These are phyloP conservation scores for Chimonanthus salicifolius DNA, from an alignment of 164 flowering plant genomes.

Conservation along the genomic window DNA sequence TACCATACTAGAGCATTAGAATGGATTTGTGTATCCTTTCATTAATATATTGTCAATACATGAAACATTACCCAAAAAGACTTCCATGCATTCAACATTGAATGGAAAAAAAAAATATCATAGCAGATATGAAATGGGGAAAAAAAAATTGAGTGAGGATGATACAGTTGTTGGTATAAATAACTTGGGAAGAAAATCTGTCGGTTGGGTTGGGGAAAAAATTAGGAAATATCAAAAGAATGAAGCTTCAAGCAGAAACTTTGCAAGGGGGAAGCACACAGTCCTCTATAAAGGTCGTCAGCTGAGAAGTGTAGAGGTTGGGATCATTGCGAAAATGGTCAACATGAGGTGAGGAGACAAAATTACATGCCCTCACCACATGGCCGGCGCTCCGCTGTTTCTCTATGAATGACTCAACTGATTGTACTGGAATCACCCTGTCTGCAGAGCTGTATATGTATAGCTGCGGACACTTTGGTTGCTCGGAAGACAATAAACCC, in stretches of 20 bases:
- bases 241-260: constrained; percentile 10
- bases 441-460: constrained; percentile 93
- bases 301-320: constrained; percentile 56
- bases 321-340: constrained; percentile 77
- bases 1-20: too few species aligned
- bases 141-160: too few species aligned
- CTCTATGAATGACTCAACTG: constrained; percentile 80
- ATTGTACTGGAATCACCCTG: constrained; percentile 76
- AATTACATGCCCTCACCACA: constrained; percentile 86
- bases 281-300: constrained; percentile 71
- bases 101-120: too few species aligned
- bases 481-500: constrained; percentile 46
- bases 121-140: too few species aligned
- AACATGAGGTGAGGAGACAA: constrained; percentile 86
- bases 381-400: constrained; percentile 67
- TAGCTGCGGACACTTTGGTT: constrained; percentile 78
- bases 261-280: constrained; percentile 55
- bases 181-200: too few species aligned
- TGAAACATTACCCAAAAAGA: too few species aligned
- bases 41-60: too few species aligned
- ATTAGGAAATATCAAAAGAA: too few species aligned
- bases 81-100: too few species aligned
- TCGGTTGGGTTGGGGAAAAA: too few species aligned
- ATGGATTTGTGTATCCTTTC: too few species aligned
- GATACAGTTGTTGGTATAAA: too few species aligned